Conservation (phyloP, 192 early-diverging fungal genomes). For the Bifiguratus adelaidae region DNA sequence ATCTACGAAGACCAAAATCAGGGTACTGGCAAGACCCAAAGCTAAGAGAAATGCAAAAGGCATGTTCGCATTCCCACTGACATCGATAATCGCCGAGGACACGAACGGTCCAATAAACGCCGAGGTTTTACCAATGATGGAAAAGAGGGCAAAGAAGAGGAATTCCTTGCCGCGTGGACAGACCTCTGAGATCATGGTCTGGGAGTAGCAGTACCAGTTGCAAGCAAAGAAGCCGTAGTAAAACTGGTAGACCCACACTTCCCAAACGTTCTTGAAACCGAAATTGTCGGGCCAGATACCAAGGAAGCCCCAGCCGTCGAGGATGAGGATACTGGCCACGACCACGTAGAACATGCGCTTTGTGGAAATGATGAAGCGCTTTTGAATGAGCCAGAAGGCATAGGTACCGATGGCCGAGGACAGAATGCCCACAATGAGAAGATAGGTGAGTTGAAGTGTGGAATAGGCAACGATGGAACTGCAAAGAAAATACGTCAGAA, state of each 20-base stretch:
- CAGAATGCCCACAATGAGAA: not conserved
- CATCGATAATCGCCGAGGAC: slow-evolving; percentile 4
- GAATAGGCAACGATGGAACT: slow-evolving; percentile 1
- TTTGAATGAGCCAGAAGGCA: slow-evolving; percentile 1
- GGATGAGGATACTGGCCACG: not conserved
- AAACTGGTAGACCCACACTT: slow-evolving; percentile 2
- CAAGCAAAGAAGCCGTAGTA: not conserved
- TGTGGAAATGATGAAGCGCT: not conserved
- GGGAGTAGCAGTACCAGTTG: slow-evolving; percentile 4
- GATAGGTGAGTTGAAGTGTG: not conserved
- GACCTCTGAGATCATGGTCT: slow-evolving; percentile 4
- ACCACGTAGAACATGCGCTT: slow-evolving; percentile 1
- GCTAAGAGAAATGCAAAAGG: slow-evolving; percentile 3
- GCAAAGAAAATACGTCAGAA: too few relatives aligned
- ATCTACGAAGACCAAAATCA: not conserved
- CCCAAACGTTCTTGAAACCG: slow-evolving; percentile 6
- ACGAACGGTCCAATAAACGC: slow-evolving; percentile 5
- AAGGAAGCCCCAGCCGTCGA: slow-evolving; percentile 4
- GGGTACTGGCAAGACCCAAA: not conserved
- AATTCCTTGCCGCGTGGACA: slow-evolving; percentile 3
- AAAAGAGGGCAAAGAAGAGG: slow-evolving; percentile 4
- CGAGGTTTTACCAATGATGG: slow-evolving; percentile 7
- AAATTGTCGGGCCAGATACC: slow-evolving; percentile 1
- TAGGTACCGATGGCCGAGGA: slow-evolving; percentile 2
- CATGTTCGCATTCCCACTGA: slow-evolving; percentile 3